A percentile compares a stretch with the other conserved stretches of the same genome.
These are phyloP conservation scores for Eimeria zaria DNA, from an alignment of 169 alveolate species.

Conservation along the genomic window DNA sequence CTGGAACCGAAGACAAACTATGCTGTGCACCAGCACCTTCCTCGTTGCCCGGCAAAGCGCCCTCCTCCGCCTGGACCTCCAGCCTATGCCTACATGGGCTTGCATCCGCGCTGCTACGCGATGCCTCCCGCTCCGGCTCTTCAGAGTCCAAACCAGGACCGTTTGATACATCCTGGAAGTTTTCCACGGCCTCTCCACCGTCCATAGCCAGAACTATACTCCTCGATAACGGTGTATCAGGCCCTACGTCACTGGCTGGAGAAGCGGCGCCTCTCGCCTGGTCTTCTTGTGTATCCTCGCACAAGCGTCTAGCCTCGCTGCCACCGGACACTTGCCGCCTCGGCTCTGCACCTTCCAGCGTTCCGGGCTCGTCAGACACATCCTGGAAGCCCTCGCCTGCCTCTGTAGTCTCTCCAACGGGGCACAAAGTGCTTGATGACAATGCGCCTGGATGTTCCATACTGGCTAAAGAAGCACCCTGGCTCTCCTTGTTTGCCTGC, in stretches of 20 bases:
- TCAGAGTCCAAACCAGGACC: neutral
- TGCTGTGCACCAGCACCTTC: neutral
- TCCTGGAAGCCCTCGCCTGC: conserved; percentile 10
- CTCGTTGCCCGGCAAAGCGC: neutral
- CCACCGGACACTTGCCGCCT: neutral
- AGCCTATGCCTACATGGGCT: neutral
- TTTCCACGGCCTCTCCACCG: neutral
- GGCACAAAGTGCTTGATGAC: neutral
- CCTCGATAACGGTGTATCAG: too few species aligned
- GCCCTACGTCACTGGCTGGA: too few species aligned
- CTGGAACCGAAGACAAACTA: neutral
- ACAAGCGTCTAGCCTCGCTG: neutral
- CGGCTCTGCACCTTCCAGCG: neutral
- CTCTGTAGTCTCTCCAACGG: neutral
- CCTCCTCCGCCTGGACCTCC: neutral
- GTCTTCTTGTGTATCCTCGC: neutral
- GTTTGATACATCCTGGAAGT: neutral
- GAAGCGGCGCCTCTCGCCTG: neutral
- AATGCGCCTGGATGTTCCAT: neutral
- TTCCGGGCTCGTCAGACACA: neutral
- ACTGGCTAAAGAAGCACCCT: neutral
- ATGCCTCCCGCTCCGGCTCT: neutral
- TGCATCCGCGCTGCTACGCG: neutral
- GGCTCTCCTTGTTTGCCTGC: neutral
- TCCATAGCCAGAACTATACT: neutral